These are phyloP conservation scores for Cunninghamia lanceolata DNA, from an alignment of 75 land plant genomes.

Conservation along the genomic window DNA sequence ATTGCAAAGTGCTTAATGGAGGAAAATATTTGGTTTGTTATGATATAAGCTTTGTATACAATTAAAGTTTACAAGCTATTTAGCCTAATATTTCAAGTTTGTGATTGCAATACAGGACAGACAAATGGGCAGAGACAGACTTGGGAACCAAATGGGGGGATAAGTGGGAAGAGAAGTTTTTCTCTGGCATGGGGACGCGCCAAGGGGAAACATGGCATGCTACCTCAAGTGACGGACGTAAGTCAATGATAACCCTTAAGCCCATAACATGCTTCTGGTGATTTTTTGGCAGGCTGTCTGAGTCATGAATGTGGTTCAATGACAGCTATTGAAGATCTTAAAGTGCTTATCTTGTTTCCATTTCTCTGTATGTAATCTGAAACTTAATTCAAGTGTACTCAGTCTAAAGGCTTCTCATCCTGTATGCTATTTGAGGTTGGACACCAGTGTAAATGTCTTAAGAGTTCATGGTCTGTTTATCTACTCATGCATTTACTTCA, in stretches of 20 bases:
- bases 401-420: background rate
- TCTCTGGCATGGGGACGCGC: slow-evolving; percentile 82
- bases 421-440: background rate
- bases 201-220: slow-evolving; percentile 97
- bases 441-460: background rate
- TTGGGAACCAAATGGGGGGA: slow-evolving; percentile 95
- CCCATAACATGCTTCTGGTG: background rate
- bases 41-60: background rate
- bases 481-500: background rate
- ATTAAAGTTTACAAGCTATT: background rate
- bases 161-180: slow-evolving; percentile 96
- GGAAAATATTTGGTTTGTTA: background rate
- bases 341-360: background rate
- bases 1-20: background rate
- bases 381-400: background rate
- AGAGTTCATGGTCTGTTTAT: background rate
- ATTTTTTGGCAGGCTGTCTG: background rate
- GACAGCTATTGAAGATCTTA: background rate
- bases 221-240: slow-evolving; percentile 69
- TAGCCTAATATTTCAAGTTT: background rate
- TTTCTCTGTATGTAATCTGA: background rate
- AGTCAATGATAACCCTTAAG: slow-evolving; percentile 10
- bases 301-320: background rate
- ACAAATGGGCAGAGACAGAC: slow-evolving; percentile 97
- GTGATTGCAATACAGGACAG: slow-evolving; percentile 64